Percentiles rank a stretch among this genome's conserved stretches.
Conservation (phyloP, 129 eudicot genomes). For the sunflower (Helianthus annuus) region HanXRQr2.0-SUNRISE NC_035447.2:145579809-145580308, state of each 20-base stretch:
- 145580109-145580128: not conserved
- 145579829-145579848: not conserved
- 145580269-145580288: constrained; percentile 88
- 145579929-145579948: constrained; percentile 82
- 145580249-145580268: constrained; percentile 44
- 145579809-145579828: not conserved
- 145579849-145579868: constrained; percentile 45
- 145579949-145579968: constrained; percentile 80
- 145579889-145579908: constrained; percentile 85
- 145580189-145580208: no score
- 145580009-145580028: constrained; percentile 16
- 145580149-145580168: no score
- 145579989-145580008: constrained; percentile 64
- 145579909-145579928: constrained; percentile 80
- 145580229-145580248: constrained; percentile 13
- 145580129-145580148: no score
- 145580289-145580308: constrained; percentile 84
- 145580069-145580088: not conserved
- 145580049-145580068: not conserved
- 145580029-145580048: not conserved
- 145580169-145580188: no score
- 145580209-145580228: no score
- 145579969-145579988: constrained; percentile 81
- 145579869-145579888: constrained; percentile 72
- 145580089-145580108: no score